Evolutionary conservation across 1,139 yeast genomes (phyloP), one percentile per base, ranked within the genome.

Genomic region (Taphrina communis): DNA sequence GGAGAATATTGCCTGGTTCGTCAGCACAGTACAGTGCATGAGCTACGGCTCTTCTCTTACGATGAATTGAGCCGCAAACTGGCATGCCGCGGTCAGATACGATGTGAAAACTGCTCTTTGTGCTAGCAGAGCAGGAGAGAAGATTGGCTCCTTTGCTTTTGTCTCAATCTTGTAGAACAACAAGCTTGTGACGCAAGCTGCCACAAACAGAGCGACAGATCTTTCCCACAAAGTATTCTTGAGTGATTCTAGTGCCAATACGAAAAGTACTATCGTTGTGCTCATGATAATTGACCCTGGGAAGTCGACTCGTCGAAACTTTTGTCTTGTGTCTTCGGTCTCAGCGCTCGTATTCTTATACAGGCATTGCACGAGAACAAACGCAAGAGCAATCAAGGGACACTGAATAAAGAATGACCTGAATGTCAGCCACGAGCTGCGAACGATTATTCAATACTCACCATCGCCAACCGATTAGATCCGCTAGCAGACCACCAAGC

Each of bases 401-500:
- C 48, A 39, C 17, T 63, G 67, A 12, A 31, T 35, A 36, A 63
- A 44, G 61, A 63, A 63, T 6, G 67, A 55, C 57, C 57, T 53
- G 42, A 17, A 11, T 11, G 42, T 31, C 38, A 21, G 21, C 2
- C 12, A 31, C 9, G 17, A 11, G 55, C 38, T 11, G 55, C 9
- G 11, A 4, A 21, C 2, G 21, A 35, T n/a, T 25, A 11, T 11
- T 12, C 9, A 8, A n/a, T 35, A 12, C 42, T 31, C 35, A 53
- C 67, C 67, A 63, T 53, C 67, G 35, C 67, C 67, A 63, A 12
- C 67, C 67, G 35, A 63, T 35, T 12, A 21, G 25, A 36, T 63
- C 67, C 6, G 67, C 56, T 35, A 63, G 36, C 52, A 39, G 41
- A 6, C 67, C 67, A 11, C 67, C 67, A 42, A 63, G 19, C 4